phyloP scores from a whole-genome alignment of 495 filamentous ascomycete species.

The Glutinoglossum americanum region DNA sequence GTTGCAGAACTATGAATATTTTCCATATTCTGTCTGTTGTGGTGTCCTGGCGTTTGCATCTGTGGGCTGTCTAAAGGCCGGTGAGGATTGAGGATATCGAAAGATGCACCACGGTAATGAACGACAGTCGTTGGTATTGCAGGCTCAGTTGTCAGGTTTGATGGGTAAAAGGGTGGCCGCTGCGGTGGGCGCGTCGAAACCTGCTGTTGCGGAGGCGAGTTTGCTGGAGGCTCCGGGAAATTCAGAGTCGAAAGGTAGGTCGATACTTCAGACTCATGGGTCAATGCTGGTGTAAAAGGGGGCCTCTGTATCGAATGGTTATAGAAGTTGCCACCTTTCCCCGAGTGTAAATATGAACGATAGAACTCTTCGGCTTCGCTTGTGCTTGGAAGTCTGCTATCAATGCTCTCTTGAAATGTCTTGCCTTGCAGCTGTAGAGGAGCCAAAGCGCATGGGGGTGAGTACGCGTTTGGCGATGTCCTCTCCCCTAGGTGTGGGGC shows the following conservation, averaged over 20 bases:
- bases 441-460: not conserved
- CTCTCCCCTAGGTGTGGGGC: not conserved
- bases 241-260: not conserved
- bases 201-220: not conserved
- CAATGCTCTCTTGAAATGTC: not conserved
- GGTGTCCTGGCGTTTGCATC: conserved; percentile 20
- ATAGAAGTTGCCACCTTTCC: not conserved
- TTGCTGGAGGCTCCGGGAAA: not conserved
- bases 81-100: conserved; percentile 1
- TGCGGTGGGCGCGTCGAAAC: not conserved
- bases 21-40: conserved; percentile 2
- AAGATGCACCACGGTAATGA: conserved; percentile 1
- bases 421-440: not conserved
- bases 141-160: not conserved
- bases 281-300: too few species aligned
- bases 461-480: not conserved
- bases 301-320: not conserved
- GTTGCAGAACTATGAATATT: conserved; percentile 21
- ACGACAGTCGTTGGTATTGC: not conserved
- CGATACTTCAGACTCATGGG: not conserved
- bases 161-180: not conserved
- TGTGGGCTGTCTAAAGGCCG: not conserved
- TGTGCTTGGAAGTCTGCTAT: not conserved
- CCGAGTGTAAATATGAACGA: not conserved
- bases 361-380: not conserved